These are phyloP conservation scores for Mycena filopes DNA, from an alignment of 768 basidiomycete genomes.

Conservation along the genomic window DNA sequence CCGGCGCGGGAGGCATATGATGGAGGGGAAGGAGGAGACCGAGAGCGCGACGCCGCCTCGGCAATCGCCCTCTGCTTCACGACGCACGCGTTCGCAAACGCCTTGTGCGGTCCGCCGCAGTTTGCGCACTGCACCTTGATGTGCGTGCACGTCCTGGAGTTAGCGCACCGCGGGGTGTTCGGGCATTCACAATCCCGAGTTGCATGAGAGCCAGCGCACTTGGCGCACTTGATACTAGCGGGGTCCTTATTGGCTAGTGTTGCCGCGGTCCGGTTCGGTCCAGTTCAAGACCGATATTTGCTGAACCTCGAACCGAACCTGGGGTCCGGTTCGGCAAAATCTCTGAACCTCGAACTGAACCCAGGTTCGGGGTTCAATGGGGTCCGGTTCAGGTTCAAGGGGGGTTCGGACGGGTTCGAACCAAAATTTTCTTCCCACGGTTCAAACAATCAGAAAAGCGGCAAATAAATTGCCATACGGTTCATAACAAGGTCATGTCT, in stretches of 20 bases:
- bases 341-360: constrained; percentile 12
- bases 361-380: constrained; percentile 6
- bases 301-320: constrained; percentile 9
- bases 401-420: constrained; percentile 1
- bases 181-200: constrained; percentile 7
- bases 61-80: background rate
- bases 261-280: constrained; percentile 10
- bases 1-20: constrained; percentile 14
- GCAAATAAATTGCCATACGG: too few species aligned
- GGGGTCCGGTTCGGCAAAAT: constrained; percentile 7
- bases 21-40: background rate
- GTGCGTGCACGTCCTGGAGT: constrained; percentile 9
- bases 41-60: background rate
- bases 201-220: constrained; percentile 1
- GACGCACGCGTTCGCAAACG: too few species aligned
- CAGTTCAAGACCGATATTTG: constrained; percentile 9
- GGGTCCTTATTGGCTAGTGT: constrained; percentile 6
- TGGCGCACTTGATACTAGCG: constrained; percentile 1
- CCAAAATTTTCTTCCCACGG: constrained; percentile 1
- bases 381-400: constrained; percentile 15
- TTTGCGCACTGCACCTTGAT: constrained; percentile 7
- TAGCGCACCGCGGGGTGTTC: constrained; percentile 9
- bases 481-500: too few species aligned
- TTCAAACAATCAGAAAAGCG: background rate
- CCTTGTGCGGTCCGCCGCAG: constrained; percentile 6